phyloP scores from a whole-genome alignment of 139 green algal genomes.

The Coelastrella sp. region DNA sequence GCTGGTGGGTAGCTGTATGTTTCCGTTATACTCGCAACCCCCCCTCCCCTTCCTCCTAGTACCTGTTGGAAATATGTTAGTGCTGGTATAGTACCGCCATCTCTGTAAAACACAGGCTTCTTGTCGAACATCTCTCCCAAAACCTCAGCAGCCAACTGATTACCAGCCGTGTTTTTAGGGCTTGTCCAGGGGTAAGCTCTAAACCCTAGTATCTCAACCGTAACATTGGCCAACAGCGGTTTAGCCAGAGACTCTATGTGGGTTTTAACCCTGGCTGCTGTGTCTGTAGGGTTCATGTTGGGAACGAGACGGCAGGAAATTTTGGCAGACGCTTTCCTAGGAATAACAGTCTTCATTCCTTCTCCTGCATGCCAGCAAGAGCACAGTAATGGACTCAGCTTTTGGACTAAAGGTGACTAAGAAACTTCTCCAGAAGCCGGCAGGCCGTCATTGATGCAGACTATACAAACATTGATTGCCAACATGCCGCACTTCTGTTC shows the following conservation, averaged over 20 bases:
- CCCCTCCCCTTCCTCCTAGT: no score
- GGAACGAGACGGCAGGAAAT: constrained; percentile 74
- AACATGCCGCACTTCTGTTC: no score
- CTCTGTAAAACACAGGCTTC: constrained; percentile 54
- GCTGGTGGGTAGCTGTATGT: no score
- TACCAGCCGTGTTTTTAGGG: constrained; percentile 47
- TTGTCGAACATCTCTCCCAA: constrained; percentile 53
- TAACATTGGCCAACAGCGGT: neutral
- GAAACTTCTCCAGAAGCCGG: no score
- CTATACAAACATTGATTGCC: no score
- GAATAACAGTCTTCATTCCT: constrained; percentile 85
- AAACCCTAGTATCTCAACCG: neutral
- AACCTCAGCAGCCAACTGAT: constrained; percentile 61
- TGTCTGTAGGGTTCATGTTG: constrained; percentile 54
- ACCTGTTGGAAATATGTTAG: constrained; percentile 66
- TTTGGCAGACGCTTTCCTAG: constrained; percentile 69
- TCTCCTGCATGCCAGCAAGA: constrained; percentile 36
- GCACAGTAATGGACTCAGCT: no score
- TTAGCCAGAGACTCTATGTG: constrained; percentile 33
- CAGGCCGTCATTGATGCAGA: no score
- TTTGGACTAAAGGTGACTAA: no score
- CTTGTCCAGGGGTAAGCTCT: neutral
- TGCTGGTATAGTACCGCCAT: constrained; percentile 78
- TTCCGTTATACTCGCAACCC: no score
- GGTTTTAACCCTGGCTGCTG: constrained; percentile 46